Evolutionary conservation across 192 early-diverging fungal genomes (phyloP), one percentile per base, ranked within the genome.

Genomic region (Allomyces macrogynus): DNA sequence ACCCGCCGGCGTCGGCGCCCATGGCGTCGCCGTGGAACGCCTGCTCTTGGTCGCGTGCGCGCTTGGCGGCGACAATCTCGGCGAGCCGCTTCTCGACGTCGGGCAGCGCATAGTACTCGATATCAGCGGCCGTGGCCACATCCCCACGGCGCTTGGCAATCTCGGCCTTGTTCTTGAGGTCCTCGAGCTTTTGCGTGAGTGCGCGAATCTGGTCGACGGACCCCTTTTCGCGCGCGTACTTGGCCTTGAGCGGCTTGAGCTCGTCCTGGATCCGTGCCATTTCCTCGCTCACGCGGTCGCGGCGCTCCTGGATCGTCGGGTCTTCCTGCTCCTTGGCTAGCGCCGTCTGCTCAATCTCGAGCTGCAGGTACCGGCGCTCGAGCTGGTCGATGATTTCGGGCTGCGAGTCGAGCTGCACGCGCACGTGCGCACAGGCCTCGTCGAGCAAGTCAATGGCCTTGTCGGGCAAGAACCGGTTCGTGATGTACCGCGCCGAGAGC

Each of bases 331-430:
- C 96, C 76, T 95, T 95, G 61, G 77, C 77, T 62, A 99, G 76
- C 0, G 96, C 96, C 3, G 86, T 91, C 43, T 87, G 87, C 76
- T 99, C 96, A 64, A 99, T 87, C 73, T 99, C 94, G 10, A 97
- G 78, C 76, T 97, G 96, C 42, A 97, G 75, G 64, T 85, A 81
- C 43, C 84, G 85, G 49, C 96, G 88, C 67, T 99, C 93, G n/a
- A 99, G 79, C 4, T 86, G 80, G 74, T 99, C 96, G 62, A 99
- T 97, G 64, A 84, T 76, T 76, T 99, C 96, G 9, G 96, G 96
- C 69, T 93, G 89, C 10, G 92, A 90, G 70, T 99, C 96, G 20
- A 96, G 80, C 72, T 99, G 94, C 10, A 99, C 94, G 25, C 92
- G 87, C 4, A 85, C 86, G 74, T 92, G 90, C 18, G 96, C 94